These are phyloP conservation scores for Pisolithus thermaeus DNA, from an alignment of 1,284 basidiomycete genomes.

Conservation along the genomic window DNA sequence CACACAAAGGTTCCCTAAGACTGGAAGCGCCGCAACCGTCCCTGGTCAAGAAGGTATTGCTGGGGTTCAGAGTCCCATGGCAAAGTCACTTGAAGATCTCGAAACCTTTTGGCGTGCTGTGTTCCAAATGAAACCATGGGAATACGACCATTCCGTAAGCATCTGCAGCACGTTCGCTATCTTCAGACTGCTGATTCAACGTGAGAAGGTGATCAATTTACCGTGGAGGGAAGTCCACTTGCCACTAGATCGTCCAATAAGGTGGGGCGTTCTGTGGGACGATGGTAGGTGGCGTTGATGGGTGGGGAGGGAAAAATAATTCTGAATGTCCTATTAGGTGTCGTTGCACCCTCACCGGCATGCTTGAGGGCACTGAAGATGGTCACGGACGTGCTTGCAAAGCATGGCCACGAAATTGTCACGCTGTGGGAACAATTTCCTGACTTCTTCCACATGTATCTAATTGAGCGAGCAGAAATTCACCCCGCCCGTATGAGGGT, in stretches of 20 bases:
- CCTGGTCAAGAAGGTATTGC: slow-evolving; percentile 55
- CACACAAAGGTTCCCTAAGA: slow-evolving; percentile 43
- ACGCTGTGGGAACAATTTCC: slow-evolving; percentile 15
- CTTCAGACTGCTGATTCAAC: neutral
- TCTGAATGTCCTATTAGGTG: slow-evolving; percentile 14
- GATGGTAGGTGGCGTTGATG: slow-evolving; percentile 34
- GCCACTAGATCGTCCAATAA: slow-evolving; percentile 43
- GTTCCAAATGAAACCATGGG: slow-evolving; percentile 49
- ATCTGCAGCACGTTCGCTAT: neutral
- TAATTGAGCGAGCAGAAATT: slow-evolving; percentile 12
- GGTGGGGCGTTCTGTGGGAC: slow-evolving; percentile 54
- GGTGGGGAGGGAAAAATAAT: neutral
- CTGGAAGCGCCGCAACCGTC: slow-evolving; percentile 38
- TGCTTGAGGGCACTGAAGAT: slow-evolving; percentile 21
- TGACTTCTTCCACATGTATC: neutral
- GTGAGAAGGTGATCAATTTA: slow-evolving; percentile 39
- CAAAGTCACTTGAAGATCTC: slow-evolving; percentile 56
- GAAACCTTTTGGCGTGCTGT: slow-evolving; percentile 54
- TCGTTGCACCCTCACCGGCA: slow-evolving; percentile 25
- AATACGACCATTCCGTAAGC: slow-evolving; percentile 49
- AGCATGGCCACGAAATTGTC: slow-evolving; percentile 26
- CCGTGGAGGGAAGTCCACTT: slow-evolving; percentile 49
- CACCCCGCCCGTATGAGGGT: slow-evolving; percentile 29
- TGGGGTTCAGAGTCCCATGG: slow-evolving; percentile 57
- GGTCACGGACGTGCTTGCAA: slow-evolving; percentile 19